Base-by-base conservation (phyloP, 257 asterid species). In the Solanum bukasovii region DNA sequence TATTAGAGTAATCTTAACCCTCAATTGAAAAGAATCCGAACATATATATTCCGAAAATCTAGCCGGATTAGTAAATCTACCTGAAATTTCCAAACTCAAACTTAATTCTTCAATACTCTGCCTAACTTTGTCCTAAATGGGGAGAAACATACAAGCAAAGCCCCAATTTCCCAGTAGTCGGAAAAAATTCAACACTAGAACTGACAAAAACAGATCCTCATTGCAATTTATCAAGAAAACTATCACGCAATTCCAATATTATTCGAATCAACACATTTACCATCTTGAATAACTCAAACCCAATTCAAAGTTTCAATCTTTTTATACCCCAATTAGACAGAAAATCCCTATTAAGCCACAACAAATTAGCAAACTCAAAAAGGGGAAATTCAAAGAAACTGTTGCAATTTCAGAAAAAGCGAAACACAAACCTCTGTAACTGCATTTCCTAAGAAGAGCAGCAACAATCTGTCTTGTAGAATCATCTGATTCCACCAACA, bases 381-480 rank as follows among this genome's bases (percentile, higher is more conserved):
- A 12, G 21, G 34, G 83, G 12, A 23, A 71, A 33, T 31, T 72
- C 23, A 70, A 63, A 79, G 38, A 44, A 79, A 79, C 16, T 27
- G 4, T 5, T 14, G 67, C 18, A 12, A 79, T 27, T 44, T 44
- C 67, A 16, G 31, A 71, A 31, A 70, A 29, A 12, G 49, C 49
- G 25, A 13, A 71, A 29, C 84, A 87, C 93, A 5, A 88, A 97
- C 99, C 99, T 96, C 81, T 95, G 90, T 95, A 97, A 90, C 94
- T 93, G 93, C 99, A 97, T 97, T 94, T 97, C 90, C 98, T 93
- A 90, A 97, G 98, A 89, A 97, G 99, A 33, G 98, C 98, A 46
- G 98, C 87, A 65, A 97, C 96, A 91, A 97, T 96, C 91, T 97
- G 99, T 91, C 99, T 86, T 10, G 99, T 97, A 7, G 99, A 97